Conservation (phyloP, 1,284 basidiomycete genomes). For the Sphagnurus paluster region DNA sequence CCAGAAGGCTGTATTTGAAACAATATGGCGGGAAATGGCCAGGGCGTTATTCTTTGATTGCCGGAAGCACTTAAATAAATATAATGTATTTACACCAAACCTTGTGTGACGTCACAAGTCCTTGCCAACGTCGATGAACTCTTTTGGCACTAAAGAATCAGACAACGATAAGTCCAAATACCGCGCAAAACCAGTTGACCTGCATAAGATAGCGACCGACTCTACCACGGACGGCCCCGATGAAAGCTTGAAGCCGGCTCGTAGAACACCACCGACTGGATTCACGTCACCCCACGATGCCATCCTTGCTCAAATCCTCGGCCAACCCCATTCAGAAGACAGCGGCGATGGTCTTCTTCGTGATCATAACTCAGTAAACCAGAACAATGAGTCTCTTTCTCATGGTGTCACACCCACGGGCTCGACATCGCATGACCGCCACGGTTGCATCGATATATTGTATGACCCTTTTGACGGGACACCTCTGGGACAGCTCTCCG, state of each 20-base stretch:
- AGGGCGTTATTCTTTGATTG: too few relatives aligned
- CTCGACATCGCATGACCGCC: constrained; percentile 4
- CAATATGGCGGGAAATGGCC: too few relatives aligned
- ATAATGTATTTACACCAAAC: too few relatives aligned
- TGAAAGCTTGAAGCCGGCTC: constrained; percentile 6
- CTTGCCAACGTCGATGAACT: too few relatives aligned
- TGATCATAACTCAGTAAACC: neutral
- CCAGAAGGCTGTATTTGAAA: constrained; percentile 26
- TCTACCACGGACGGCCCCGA: constrained; percentile 4
- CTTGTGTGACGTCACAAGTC: constrained; percentile 12
- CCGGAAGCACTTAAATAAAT: too few relatives aligned
- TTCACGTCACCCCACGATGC: constrained; percentile 64
- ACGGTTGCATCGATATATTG: constrained; percentile 30
- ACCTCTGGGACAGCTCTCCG: constrained; percentile 37
- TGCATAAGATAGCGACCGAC: constrained; percentile 18
- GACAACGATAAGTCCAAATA: constrained; percentile 11
- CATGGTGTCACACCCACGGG: neutral
- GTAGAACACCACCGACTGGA: constrained; percentile 11
- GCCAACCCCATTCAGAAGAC: constrained; percentile 12
- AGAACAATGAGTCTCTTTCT: constrained; percentile 7
- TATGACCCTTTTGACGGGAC: constrained; percentile 55
- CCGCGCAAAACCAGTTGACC: constrained; percentile 10
- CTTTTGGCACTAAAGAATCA: constrained; percentile 16
- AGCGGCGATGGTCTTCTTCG: constrained; percentile 10
- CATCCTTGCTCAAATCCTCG: constrained; percentile 50